These are phyloP conservation scores for Boletus rex-veris DNA, from an alignment of 768 basidiomycete species.

Conservation along the genomic window DNA sequence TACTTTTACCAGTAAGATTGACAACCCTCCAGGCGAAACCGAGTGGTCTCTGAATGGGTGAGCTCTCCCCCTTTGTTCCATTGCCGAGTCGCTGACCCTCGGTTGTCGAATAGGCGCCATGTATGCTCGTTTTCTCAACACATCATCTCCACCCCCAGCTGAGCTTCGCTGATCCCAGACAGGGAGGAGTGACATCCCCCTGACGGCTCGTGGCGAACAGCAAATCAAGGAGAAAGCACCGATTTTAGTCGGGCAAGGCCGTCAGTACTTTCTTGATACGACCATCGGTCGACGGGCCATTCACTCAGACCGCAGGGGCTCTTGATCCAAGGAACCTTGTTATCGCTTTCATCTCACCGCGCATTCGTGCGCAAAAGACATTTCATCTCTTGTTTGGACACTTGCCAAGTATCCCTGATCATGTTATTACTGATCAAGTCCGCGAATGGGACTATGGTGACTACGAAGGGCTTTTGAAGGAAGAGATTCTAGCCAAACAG, in stretches of 20 bases:
- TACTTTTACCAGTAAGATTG: background rate
- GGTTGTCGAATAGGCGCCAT: constrained; percentile 49
- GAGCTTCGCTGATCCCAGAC: constrained; percentile 50
- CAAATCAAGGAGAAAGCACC: constrained; percentile 63
- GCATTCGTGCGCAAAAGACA: constrained; percentile 79
- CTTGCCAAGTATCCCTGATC: constrained; percentile 43
- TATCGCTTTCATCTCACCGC: constrained; percentile 80
- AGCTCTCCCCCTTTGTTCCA: constrained; percentile 17
- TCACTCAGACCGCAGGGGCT: constrained; percentile 42
- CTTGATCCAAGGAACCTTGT: constrained; percentile 79
- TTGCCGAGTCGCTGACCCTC: constrained; percentile 1
- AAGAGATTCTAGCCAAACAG: constrained; percentile 67
- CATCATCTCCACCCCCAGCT: background rate
- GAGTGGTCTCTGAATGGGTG: constrained; percentile 91
- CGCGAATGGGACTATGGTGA: constrained; percentile 92
- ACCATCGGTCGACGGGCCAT: background rate
- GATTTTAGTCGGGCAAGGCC: constrained; percentile 69
- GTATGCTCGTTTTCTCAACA: constrained; percentile 35
- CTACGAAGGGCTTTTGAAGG: constrained; percentile 78
- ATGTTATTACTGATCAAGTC: constrained; percentile 60
- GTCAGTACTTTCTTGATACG: constrained; percentile 41
- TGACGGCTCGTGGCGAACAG: constrained; percentile 72
- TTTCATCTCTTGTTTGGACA: constrained; percentile 76
- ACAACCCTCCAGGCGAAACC: constrained; percentile 64
- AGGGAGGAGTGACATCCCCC: constrained; percentile 81